A percentile compares a stretch with the other conserved stretches of the same genome.
Conservation (phyloP, 768 basidiomycete species). For the Leccinum arenicola region DNA sequence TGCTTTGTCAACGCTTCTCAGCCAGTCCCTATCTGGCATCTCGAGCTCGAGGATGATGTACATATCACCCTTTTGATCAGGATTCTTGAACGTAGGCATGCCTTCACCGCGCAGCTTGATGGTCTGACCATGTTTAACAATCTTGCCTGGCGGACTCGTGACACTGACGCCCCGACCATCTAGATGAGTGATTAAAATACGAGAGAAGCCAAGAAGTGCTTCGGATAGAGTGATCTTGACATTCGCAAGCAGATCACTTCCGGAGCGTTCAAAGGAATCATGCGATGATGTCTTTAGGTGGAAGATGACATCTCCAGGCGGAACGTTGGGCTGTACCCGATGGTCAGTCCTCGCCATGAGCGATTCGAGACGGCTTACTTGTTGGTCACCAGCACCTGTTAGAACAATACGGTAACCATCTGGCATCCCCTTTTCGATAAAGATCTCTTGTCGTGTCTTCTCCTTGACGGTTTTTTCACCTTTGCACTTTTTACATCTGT, state of each 20-base stretch:
- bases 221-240: slow-evolving; percentile 90
- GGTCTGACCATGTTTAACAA: slow-evolving; percentile 70
- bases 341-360: slow-evolving; percentile 6
- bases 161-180: slow-evolving; percentile 91
- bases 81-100: slow-evolving; percentile 75
- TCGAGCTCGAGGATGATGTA: slow-evolving; percentile 83
- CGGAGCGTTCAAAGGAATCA: slow-evolving; percentile 78
- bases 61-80: slow-evolving; percentile 73
- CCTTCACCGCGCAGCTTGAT: slow-evolving; percentile 83
- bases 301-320: slow-evolving; percentile 91
- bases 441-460: slow-evolving; percentile 85
- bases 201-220: slow-evolving; percentile 91
- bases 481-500: slow-evolving; percentile 94
- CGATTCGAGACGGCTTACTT: slow-evolving; percentile 43
- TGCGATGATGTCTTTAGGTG: slow-evolving; percentile 67
- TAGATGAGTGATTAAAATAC: slow-evolving; percentile 86
- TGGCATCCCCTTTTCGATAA: slow-evolving; percentile 83
- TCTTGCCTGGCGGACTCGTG: slow-evolving; percentile 67
- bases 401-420: slow-evolving; percentile 84
- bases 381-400: slow-evolving; percentile 89
- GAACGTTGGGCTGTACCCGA: slow-evolving; percentile 69
- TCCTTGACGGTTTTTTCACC: slow-evolving; percentile 81
- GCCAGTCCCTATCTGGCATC: slow-evolving; percentile 83
- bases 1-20: slow-evolving; percentile 56
- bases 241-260: slow-evolving; percentile 74